Percentiles rank a stretch among this genome's conserved stretches.
Evolutionary conservation across 1,284 basidiomycete species (phyloP).

Genomic region (Wolfiporia cocos): DNA sequence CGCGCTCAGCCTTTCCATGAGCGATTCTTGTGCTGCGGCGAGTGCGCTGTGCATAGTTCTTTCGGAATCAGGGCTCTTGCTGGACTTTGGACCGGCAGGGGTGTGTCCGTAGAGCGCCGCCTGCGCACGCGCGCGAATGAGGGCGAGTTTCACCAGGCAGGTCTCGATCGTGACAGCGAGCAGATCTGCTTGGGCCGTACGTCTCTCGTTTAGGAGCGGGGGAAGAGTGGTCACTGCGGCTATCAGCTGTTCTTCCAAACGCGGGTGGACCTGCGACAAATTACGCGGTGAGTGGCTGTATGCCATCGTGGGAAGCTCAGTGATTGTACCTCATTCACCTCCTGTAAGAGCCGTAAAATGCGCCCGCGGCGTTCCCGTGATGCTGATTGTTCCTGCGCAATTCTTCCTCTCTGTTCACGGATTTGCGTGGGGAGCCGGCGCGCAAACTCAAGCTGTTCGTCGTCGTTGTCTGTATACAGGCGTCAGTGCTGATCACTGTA

Average conservation of each 20-base stretch:
- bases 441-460: not conserved
- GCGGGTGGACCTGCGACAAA: constrained; percentile 28
- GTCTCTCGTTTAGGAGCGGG: constrained; percentile 20
- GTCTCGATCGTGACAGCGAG: constrained; percentile 38
- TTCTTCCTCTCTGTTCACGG: not conserved
- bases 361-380: not conserved
- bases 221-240: constrained; percentile 25
- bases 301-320: not conserved
- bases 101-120: constrained; percentile 33
- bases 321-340: constrained; percentile 7
- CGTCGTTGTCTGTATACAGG: not conserved
- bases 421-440: constrained; percentile 1
- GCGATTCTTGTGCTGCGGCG: constrained; percentile 24
- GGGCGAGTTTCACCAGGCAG: constrained; percentile 40
- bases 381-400: not conserved
- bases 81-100: too few species aligned
- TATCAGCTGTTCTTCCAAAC: constrained; percentile 26
- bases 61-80: constrained; percentile 13
- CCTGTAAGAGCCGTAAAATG: not conserved
- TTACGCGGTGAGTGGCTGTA: too few species aligned
- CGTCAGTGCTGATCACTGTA: not conserved
- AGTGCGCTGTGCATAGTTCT: constrained; percentile 31
- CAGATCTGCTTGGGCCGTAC: constrained; percentile 30
- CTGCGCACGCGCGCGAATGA: constrained; percentile 34
- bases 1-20: constrained; percentile 29